Evolutionary conservation across 2,329 filamentous ascomycete genomes (phyloP), one percentile per base, ranked within the genome.

Genomic region (Neopestalotiopsis sp.): DNA sequence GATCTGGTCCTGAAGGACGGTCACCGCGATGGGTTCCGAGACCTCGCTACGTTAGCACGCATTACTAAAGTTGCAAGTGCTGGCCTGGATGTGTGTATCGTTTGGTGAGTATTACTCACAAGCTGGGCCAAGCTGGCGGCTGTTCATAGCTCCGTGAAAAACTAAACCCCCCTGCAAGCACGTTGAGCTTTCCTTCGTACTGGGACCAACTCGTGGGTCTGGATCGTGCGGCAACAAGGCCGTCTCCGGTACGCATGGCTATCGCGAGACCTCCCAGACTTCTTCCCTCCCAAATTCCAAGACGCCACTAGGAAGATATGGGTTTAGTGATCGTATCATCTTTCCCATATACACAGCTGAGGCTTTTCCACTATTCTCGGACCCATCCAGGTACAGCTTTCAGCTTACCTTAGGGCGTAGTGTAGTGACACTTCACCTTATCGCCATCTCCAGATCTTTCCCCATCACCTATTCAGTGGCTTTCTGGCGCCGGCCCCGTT

Each of bases 371-470:
- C 45, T 53, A 53, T 12, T 28, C 10, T 59, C 24, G 24, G 57
- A 12, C 57, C 12, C 57, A 59, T 34, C 59, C 30, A 14, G 34
- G 30, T 42, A 62, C 28, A 62, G 24, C 59, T 20, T 40, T 40
- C 59, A 62, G 59, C 30, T 62, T 53, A 53, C 30, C 32, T 40
- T 38, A 30, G 28, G 20, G 32, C 59, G 30, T 38, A 17, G 59
- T 62, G 30, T 38, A 17, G 59, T 62, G 59, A 62, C n/a, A 62
- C 14, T 62, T 62, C 59, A 38, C 17, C 7, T 53, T 53, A 62
- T 40, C 30, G 59, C n/a, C 32, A 14, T 40, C 13, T 20, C 59
- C 30, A 34, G 34, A 62, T 34, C n/a, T 30, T 30, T n/a, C 34
- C 59, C 59, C 59, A 42, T 12, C 20, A 59, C 57, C n/a, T 59